A percentile compares a stretch with the other conserved stretches of the same genome.
These are phyloP conservation scores for Colletotrichum tamarilloi DNA, from an alignment of 2,329 filamentous ascomycete species.

Conservation along the genomic window DNA sequence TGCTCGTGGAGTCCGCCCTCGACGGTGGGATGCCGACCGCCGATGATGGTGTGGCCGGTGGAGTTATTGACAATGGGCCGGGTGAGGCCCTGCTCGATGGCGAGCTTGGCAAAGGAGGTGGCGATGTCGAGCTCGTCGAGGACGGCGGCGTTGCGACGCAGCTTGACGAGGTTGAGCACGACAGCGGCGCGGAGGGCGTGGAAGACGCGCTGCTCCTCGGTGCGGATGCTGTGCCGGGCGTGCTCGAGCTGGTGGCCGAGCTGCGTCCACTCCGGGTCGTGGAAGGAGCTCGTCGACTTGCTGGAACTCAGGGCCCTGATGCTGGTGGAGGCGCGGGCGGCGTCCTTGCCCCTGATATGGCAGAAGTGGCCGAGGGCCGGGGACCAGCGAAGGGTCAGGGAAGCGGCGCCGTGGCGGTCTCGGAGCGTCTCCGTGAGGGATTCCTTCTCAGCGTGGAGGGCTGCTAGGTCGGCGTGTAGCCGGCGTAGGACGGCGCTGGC, in stretches of 20 bases:
- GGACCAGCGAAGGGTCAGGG: constrained; percentile 85
- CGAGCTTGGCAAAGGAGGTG: constrained; percentile 85
- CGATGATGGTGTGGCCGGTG: constrained; percentile 79
- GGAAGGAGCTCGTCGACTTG: constrained; percentile 86
- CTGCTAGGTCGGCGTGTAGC: constrained; percentile 76
- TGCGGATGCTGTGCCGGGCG: constrained; percentile 79
- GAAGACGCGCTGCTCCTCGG: constrained; percentile 87
- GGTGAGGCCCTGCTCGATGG: constrained; percentile 77
- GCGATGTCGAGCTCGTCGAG: constrained; percentile 94
- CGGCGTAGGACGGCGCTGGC: constrained; percentile 74
- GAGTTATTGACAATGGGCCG: constrained; percentile 78
- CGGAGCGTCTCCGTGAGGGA: constrained; percentile 71
- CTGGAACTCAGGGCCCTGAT: constrained; percentile 77
- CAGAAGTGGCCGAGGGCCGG: constrained; percentile 90
- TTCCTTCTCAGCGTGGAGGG: constrained; percentile 69
- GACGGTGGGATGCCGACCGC: constrained; percentile 92
- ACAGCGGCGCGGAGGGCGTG: constrained; percentile 78
- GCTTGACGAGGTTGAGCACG: constrained; percentile 82
- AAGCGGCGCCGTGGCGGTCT: constrained; percentile 68
- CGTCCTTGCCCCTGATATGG: constrained; percentile 87
- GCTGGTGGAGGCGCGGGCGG: constrained; percentile 51
- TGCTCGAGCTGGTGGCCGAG: constrained; percentile 86
- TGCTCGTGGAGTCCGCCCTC: constrained; percentile 83
- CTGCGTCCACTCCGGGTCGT: constrained; percentile 84
- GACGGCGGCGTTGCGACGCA: constrained; percentile 89